Conservation (phyloP, 1,284 basidiomycete species). For the Apiotrichum porosum region DNA sequence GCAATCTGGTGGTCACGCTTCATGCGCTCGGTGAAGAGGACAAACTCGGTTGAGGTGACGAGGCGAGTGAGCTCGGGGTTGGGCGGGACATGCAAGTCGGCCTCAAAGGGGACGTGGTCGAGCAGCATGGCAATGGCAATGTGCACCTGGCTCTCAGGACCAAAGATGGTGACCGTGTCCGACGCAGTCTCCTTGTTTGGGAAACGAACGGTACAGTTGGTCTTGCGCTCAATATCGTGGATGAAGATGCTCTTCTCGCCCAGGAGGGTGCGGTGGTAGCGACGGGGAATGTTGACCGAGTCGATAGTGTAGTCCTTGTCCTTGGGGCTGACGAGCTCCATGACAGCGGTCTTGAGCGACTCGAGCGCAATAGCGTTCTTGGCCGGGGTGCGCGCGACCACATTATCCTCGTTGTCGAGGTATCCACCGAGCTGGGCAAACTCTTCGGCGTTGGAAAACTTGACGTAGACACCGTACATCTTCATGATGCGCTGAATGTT, state of each 20-base stretch:
- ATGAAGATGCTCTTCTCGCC: conserved; percentile 97
- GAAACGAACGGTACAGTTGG: conserved; percentile 89
- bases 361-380: conserved; percentile 97
- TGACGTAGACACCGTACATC: conserved; percentile 98
- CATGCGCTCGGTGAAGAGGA: conserved; percentile 71
- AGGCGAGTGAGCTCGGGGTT: conserved; percentile 71
- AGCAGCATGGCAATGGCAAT: conserved; percentile 94
- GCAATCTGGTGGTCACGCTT: conserved; percentile 92
- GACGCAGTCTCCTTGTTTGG: conserved; percentile 92
- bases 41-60: conserved; percentile 72
- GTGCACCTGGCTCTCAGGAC: conserved; percentile 93
- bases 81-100: conserved; percentile 85
- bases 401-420: conserved; percentile 97
- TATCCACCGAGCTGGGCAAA: conserved; percentile 93
- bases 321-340: conserved; percentile 97
- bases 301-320: conserved; percentile 66
- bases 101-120: conserved; percentile 95
- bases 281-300: conserved; percentile 83
- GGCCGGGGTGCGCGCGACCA: conserved; percentile 91
- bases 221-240: conserved; percentile 93
- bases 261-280: conserved; percentile 89
- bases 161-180: conserved; percentile 75
- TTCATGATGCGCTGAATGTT: conserved; percentile 99
- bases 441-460: conserved; percentile 98
- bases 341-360: conserved; percentile 90